Percentiles rank a stretch among this genome's conserved stretches.
Conservation (phyloP, 768 basidiomycete genomes). For the Psilocybe cubensis region DNA sequence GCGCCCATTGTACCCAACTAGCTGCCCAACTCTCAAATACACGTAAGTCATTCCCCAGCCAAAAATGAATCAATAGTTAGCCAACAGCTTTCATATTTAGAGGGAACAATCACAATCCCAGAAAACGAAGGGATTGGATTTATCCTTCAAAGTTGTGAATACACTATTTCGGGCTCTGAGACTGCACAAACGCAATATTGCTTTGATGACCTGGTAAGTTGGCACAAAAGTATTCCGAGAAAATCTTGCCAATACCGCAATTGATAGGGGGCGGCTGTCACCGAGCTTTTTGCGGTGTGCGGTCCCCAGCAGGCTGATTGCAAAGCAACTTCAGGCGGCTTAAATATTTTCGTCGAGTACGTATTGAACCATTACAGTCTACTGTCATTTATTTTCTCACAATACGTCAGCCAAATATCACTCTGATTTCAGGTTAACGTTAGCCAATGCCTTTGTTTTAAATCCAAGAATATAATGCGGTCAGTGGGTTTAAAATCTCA, state of each 20-base stretch:
- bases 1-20: slow-evolving; percentile 4
- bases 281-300: too few relatives aligned
- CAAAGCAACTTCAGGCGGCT: neutral
- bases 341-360: slow-evolving; percentile 12
- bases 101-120: slow-evolving; percentile 10
- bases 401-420: too few relatives aligned
- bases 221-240: neutral
- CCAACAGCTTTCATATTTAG: neutral
- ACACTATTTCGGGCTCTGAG: neutral
- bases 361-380: too few relatives aligned
- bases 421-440: too few relatives aligned
- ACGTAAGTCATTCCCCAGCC: neutral
- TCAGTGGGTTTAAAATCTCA: too few relatives aligned
- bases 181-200: slow-evolving; percentile 7
- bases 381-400: too few relatives aligned
- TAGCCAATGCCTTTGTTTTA: too few relatives aligned
- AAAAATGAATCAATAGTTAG: too few relatives aligned
- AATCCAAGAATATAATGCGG: too few relatives aligned
- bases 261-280: too few relatives aligned
- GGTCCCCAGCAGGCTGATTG: slow-evolving; percentile 8
- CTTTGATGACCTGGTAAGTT: slow-evolving; percentile 12
- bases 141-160: slow-evolving; percentile 18
- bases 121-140: slow-evolving; percentile 11
- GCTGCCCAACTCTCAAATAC: slow-evolving; percentile 4
- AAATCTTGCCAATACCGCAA: too few relatives aligned